A percentile compares a stretch with the other conserved stretches of the same genome.
Evolutionary conservation across 805 yeast species (phyloP).

Genomic region (Starmerella bombi): DNA sequence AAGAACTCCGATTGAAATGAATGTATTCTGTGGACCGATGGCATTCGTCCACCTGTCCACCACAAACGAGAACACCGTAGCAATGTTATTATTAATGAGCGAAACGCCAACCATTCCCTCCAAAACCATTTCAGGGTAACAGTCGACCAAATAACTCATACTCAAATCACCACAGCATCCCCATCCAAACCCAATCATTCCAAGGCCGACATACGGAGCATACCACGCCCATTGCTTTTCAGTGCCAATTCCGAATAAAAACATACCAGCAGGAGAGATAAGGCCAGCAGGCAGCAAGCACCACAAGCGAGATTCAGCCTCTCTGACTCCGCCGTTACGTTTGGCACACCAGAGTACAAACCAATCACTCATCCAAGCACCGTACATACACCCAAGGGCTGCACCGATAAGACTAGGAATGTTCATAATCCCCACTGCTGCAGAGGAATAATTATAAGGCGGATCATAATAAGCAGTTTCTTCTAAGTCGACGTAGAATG

Average conservation of each 20-base stretch:
- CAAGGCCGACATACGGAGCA: constrained; percentile 42
- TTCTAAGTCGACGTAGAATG: constrained; percentile 62
- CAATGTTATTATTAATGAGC: constrained; percentile 36
- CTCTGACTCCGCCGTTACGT: constrained; percentile 38
- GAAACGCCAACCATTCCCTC: constrained; percentile 46
- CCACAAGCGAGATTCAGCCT: constrained; percentile 49
- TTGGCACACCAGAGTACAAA: constrained; percentile 37
- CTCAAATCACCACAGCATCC: constrained; percentile 38
- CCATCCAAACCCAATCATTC: constrained; percentile 41
- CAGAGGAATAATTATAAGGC: constrained; percentile 53
- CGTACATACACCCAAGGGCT: constrained; percentile 35
- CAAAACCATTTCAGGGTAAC: constrained; percentile 41
- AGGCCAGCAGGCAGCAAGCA: constrained; percentile 35
- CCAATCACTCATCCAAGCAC: constrained; percentile 42
- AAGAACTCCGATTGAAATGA: constrained; percentile 40
- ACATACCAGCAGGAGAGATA: constrained; percentile 41
- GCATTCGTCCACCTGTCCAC: constrained; percentile 46
- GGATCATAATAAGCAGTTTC: constrained; percentile 51
- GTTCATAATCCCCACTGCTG: constrained; percentile 64
- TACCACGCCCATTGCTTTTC: constrained; percentile 43
- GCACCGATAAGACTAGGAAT: constrained; percentile 51
- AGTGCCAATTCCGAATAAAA: constrained; percentile 56
- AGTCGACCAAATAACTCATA: constrained; percentile 43
- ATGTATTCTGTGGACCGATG: constrained; percentile 43
- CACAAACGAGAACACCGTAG: constrained; percentile 39